Base-by-base conservation (phyloP, 495 filamentous ascomycete species). In the Bathelium albidoporum region DNA sequence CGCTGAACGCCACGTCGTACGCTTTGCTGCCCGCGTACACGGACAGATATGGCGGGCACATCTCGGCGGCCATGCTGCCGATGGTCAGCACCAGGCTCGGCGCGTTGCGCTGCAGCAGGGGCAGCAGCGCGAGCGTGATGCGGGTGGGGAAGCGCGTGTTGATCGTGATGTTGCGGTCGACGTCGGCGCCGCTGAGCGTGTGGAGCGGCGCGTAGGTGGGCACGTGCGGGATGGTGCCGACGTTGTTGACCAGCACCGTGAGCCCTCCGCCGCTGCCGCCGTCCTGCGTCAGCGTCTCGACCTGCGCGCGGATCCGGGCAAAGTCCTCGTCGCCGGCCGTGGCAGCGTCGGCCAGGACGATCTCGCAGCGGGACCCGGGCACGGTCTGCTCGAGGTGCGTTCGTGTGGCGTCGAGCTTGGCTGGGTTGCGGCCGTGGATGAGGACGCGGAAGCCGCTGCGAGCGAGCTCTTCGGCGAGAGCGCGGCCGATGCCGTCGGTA, bases 401-500 rank as follows among this genome's bases (percentile, higher is more conserved):
- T 11, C 67, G 65, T 18, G 78, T 67, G 2, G 53, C 44, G 1
- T 67, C 59, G 1, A 85, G 76, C 64, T 85, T 85, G 28, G 65
- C 36, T 4, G 59, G 58, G 61, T 80, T 83, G 31, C 82, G 78
- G 18, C 83, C 83, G 69, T 85, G 82, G 9, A 86, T 63, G 4
- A 84, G 71, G 18, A 85, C 78, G 64, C 82, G 83, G 76, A 86
- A 86, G 28, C 83, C 83, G 16, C 60, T 64, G 1, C 34, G 5
- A 10, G 24, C 20, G 1, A 73, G 66, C 36, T 73, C 68, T 31
- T 66, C 14, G 32, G 44, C 66, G 49, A 73, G 69, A 5, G 52
- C 68, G 18, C 74, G 75, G n/a, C 85, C 85, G 36, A 87, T 85
- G 2, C 84, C 85, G 53, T 82, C 82, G 43, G 74, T 82, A 11